Evolutionary conservation across 768 basidiomycete species (phyloP), one percentile per base, ranked within the genome.

Genomic region (Naganishia randhawae): DNA sequence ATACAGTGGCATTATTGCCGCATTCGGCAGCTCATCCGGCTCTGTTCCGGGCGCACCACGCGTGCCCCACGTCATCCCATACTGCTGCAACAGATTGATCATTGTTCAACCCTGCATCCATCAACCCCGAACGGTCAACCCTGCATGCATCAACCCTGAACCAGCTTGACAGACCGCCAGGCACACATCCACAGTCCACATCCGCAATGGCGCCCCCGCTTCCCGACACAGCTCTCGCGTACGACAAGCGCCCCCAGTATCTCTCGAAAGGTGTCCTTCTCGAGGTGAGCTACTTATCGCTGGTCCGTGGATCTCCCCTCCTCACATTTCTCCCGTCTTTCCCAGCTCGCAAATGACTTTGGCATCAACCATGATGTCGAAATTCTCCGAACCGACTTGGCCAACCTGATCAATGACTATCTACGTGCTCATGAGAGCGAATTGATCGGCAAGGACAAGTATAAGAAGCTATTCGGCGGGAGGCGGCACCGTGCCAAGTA

Each of bases 391-490:
- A 55, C 67, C 27, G 74, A 76, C 17, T 33, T 77, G 50, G 66
- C 73, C 65, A 72, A 73, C 66, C 62, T 19, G 37, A 74, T 78
- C 63, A 72, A 76, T 35, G 37, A 31, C 19, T 53, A 73, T 48
- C 69, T 78, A 16, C 73, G 76, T 29, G 65, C 50, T 48, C 73
- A 76, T 39, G 74, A 78, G 55, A 39, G 54, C 45, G 42, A 52
- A 3, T 54, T 76, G 10, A 63, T 50, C 0, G 69, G 63, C 27
- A 63, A 50, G 29, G 65, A 75, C 8, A 61, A 55, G 53, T 78
- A 74, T 75, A 78, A 75, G 66, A 74, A 76, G 14, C 53, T 78
- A 22, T 78, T 74, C 63, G 70, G 55, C 22, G 69, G 42, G n/a
- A 32, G 66, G 32, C 25, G 52, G n/a, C 22, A 22, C 27, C 42